These are phyloP conservation scores for Septoria linicola DNA, from an alignment of 2,329 filamentous ascomycete genomes.

Conservation along the genomic window DNA sequence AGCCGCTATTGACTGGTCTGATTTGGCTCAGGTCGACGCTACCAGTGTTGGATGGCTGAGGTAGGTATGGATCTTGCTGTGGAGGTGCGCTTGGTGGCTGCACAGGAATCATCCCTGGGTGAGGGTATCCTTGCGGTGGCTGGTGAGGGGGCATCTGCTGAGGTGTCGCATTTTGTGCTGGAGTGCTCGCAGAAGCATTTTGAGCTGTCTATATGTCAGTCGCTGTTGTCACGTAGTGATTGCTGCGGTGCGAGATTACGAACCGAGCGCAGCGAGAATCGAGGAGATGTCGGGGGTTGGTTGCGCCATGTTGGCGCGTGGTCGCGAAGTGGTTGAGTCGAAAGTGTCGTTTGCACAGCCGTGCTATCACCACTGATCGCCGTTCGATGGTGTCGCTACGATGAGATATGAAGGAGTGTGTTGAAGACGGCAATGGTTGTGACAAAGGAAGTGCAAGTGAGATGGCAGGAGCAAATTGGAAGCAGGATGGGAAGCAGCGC, in stretches of 20 bases:
- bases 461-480: constrained; percentile 11
- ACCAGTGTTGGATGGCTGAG: constrained; percentile 70
- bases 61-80: constrained; percentile 45
- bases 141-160: constrained; percentile 42
- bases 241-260: not conserved
- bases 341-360: not conserved
- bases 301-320: constrained; percentile 43
- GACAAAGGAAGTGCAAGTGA: constrained; percentile 7
- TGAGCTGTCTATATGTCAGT: constrained; percentile 19
- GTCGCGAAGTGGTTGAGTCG: not conserved
- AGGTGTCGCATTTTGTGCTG: constrained; percentile 46
- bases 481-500: not conserved
- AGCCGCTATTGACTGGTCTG: constrained; percentile 75
- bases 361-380: not conserved
- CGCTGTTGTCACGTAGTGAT: not conserved
- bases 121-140: constrained; percentile 48
- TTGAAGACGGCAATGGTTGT: constrained; percentile 3
- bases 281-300: constrained; percentile 48
- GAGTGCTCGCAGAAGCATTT: constrained; percentile 39
- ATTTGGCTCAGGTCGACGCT: constrained; percentile 78
- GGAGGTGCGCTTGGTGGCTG: constrained; percentile 39
- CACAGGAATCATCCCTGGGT: constrained; percentile 38
- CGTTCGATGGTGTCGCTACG: not conserved
- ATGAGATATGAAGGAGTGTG: constrained; percentile 2
- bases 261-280: constrained; percentile 54